These are phyloP conservation scores for Spergularia bocconei DNA, from an alignment of 148 eudicot species.

Conservation along the genomic window DNA sequence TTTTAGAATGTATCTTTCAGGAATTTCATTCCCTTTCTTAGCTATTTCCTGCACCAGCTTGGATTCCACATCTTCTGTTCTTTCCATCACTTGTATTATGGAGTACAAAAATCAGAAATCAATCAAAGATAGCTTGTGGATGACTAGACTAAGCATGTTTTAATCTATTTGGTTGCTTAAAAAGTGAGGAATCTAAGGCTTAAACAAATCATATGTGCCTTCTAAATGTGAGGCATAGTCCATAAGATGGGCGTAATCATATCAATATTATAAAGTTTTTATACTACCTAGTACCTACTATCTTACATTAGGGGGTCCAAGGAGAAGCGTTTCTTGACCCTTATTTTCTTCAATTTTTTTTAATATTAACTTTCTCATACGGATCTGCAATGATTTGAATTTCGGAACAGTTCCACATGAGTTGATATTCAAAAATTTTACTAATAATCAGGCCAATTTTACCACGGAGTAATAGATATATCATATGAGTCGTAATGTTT, in stretches of 20 bases:
- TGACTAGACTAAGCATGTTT: background rate
- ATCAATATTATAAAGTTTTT: too few relatives aligned
- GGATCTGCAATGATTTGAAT: too few relatives aligned
- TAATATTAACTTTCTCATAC: too few relatives aligned
- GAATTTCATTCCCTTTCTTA: constrained; percentile 15
- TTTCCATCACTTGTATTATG: background rate
- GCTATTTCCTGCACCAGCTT: constrained; percentile 30
- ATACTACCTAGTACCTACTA: too few relatives aligned
- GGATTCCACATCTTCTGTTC: constrained; percentile 15
- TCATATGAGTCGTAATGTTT: too few relatives aligned
- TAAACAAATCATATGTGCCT: background rate
- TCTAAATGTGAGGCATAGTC: background rate
- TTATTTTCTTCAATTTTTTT: too few relatives aligned
- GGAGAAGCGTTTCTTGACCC: too few relatives aligned
- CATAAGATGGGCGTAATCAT: background rate
- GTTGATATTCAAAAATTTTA: too few relatives aligned
- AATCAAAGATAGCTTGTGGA: background rate
- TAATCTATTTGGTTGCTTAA: background rate
- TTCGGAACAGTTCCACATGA: too few relatives aligned
- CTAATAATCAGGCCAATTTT: too few relatives aligned
- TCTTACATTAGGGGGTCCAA: too few relatives aligned
- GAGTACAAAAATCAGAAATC: background rate
- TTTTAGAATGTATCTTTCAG: constrained; percentile 28
- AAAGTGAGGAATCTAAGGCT: background rate
- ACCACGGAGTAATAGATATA: too few relatives aligned